phyloP scores from a whole-genome alignment of 768 basidiomycete genomes.

The Lactarius pseudohatsudake region DNA sequence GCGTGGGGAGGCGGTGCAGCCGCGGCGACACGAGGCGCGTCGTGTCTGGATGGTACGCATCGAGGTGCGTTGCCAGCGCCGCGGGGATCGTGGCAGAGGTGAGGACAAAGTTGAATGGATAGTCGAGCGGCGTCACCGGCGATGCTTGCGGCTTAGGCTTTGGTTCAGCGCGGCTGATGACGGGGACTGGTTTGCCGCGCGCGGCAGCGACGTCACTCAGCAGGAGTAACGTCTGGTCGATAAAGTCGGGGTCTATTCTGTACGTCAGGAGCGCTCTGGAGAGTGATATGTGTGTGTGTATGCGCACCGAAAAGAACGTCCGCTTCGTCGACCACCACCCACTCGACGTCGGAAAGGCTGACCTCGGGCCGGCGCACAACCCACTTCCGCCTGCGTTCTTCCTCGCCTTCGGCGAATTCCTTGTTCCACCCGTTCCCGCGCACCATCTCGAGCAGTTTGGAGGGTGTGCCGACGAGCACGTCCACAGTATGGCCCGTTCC shows the following conservation, averaged over 20 bases:
- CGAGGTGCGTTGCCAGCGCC: slow-evolving; percentile 65
- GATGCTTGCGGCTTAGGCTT: slow-evolving; percentile 11
- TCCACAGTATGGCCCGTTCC: slow-evolving; percentile 43
- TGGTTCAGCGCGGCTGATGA: neutral
- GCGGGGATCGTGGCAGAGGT: slow-evolving; percentile 87
- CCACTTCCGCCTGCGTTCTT: slow-evolving; percentile 38
- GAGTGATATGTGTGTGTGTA: neutral
- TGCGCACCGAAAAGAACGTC: slow-evolving; percentile 81
- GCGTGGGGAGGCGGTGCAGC: slow-evolving; percentile 73
- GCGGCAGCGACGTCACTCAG: slow-evolving; percentile 70
- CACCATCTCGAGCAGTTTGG: slow-evolving; percentile 61
- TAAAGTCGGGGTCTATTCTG: slow-evolving; percentile 73
- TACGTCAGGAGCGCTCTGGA: slow-evolving; percentile 5
- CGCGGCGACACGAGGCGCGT: slow-evolving; percentile 78
- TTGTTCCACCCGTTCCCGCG: slow-evolving; percentile 55
- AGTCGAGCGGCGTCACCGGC: slow-evolving; percentile 40
- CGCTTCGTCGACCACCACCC: slow-evolving; percentile 90
- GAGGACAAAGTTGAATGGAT: slow-evolving; percentile 80
- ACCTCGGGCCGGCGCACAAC: slow-evolving; percentile 53
- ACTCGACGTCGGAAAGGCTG: slow-evolving; percentile 71
- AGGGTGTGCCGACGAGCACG: slow-evolving; percentile 62
- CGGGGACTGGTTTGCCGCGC: slow-evolving; percentile 49
- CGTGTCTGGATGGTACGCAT: slow-evolving; percentile 57
- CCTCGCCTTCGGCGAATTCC: slow-evolving; percentile 36
- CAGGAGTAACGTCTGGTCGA: slow-evolving; percentile 65